These are phyloP conservation scores for Tripterygium wilfordii DNA, from an alignment of 177 flowering plant genomes.

Conservation along the genomic window DNA sequence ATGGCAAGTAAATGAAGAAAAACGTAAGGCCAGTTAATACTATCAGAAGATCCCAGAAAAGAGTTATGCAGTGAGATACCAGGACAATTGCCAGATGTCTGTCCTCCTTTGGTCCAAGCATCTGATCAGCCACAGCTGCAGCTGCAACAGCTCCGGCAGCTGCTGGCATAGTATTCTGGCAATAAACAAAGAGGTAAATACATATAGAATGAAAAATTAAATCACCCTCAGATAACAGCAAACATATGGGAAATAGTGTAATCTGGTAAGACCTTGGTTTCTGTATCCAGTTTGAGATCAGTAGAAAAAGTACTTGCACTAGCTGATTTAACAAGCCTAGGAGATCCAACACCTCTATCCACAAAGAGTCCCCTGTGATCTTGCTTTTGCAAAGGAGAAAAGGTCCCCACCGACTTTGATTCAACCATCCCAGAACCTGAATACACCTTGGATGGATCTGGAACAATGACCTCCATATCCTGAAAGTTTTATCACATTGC, in stretches of 20 bases:
- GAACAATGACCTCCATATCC: slow-evolving; percentile 62
- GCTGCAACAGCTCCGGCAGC: slow-evolving; percentile 99
- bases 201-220: too few species aligned
- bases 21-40: not conserved
- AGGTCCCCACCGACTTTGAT: slow-evolving; percentile 74
- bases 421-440: slow-evolving; percentile 59
- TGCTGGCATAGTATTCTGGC: slow-evolving; percentile 87
- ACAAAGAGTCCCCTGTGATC: slow-evolving; percentile 88
- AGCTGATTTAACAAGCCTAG: slow-evolving; percentile 77
- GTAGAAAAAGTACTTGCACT: slow-evolving; percentile 46
- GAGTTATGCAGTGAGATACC: slow-evolving; percentile 38
- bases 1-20: too few species aligned
- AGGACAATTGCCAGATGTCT: slow-evolving; percentile 91
- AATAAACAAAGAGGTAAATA: too few species aligned
- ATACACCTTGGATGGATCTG: slow-evolving; percentile 51
- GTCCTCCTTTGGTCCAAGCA: slow-evolving; percentile 99
- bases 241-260: not conserved
- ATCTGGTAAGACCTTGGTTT: slow-evolving; percentile 57
- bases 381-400: slow-evolving; percentile 66
- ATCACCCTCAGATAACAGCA: too few species aligned
- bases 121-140: slow-evolving; percentile 96
- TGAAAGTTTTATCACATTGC: too few species aligned
- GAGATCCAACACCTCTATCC: slow-evolving; percentile 95
- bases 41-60: too few species aligned
- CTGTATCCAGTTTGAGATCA: slow-evolving; percentile 59